A percentile compares a stretch with the other conserved stretches of the same genome.
These are phyloP conservation scores for Cladosporium cucumerinum DNA, from an alignment of 2,329 filamentous ascomycete species.

Conservation along the genomic window DNA sequence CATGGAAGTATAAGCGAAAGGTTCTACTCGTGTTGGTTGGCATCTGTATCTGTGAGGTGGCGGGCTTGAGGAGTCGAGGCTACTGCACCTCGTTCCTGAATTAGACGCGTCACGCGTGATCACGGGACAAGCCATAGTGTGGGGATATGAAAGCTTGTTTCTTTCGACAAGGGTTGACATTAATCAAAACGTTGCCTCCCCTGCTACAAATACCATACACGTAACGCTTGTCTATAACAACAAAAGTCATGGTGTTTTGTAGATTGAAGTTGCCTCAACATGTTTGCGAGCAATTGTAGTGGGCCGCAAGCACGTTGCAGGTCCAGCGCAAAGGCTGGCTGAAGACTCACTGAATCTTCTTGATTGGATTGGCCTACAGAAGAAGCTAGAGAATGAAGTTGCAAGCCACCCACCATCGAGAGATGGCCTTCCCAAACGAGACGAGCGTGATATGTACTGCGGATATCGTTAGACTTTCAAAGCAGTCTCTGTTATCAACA, in stretches of 20 bases:
- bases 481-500: background rate
- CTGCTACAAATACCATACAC: background rate
- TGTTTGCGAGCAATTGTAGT: background rate
- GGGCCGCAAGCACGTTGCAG: background rate
- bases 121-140: background rate
- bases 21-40: background rate
- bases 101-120: background rate
- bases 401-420: background rate
- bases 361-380: background rate
- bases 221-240: background rate
- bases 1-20: background rate
- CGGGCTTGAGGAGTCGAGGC: background rate
- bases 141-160: background rate
- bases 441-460: background rate
- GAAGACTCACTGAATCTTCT: background rate
- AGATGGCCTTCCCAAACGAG: background rate
- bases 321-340: background rate
- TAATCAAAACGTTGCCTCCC: background rate
- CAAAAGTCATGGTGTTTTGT: too few species aligned
- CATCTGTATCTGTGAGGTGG: background rate
- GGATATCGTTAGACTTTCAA: background rate
- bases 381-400: conserved; percentile 2
- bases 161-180: background rate
- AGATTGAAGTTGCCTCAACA: too few species aligned
- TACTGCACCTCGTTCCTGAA: background rate